Evolutionary conservation across 2,329 filamentous ascomycete genomes (phyloP).

Genomic region (Tolypocladium cylindrosporum): DNA sequence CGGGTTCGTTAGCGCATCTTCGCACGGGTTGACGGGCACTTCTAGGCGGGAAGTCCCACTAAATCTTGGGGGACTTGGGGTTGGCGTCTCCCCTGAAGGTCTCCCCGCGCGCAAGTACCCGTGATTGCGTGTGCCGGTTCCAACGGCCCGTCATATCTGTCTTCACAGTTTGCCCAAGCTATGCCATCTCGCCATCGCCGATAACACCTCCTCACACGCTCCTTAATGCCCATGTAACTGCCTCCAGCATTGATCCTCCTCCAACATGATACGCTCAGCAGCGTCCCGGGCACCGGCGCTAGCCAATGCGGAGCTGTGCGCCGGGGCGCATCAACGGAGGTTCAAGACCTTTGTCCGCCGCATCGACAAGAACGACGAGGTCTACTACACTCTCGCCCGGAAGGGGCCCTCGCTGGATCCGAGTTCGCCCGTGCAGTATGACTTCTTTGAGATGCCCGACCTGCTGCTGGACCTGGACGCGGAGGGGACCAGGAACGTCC

Average conservation of each 20-base stretch:
- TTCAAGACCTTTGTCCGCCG: constrained; percentile 15
- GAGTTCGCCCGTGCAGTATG: constrained; percentile 6
- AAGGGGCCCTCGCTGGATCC: constrained; percentile 3
- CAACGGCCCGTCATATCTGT: background rate
- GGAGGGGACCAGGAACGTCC: constrained; percentile 31
- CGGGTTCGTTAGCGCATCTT: background rate
- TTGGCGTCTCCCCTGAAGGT: background rate
- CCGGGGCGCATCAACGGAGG: constrained; percentile 1
- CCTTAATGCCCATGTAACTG: background rate
- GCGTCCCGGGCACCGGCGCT: constrained; percentile 5
- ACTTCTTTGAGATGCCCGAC: constrained; percentile 30
- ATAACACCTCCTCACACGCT: background rate
- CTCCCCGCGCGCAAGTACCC: background rate
- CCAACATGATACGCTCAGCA: constrained; percentile 9
- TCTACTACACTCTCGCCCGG: constrained; percentile 17
- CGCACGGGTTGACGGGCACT: background rate
- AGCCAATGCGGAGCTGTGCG: constrained; percentile 1
- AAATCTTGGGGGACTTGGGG: constrained; percentile 1
- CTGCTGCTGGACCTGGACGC: constrained; percentile 43
- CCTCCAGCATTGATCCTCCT: background rate
- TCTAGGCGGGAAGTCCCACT: constrained; percentile 3
- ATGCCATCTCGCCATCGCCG: background rate
- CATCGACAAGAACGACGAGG: constrained; percentile 9
- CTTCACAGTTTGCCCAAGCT: background rate
- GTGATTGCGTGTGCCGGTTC: background rate